Evolutionary conservation across 2,329 filamentous ascomycete species (phyloP).

Genomic region (Fusarium acutatum): DNA sequence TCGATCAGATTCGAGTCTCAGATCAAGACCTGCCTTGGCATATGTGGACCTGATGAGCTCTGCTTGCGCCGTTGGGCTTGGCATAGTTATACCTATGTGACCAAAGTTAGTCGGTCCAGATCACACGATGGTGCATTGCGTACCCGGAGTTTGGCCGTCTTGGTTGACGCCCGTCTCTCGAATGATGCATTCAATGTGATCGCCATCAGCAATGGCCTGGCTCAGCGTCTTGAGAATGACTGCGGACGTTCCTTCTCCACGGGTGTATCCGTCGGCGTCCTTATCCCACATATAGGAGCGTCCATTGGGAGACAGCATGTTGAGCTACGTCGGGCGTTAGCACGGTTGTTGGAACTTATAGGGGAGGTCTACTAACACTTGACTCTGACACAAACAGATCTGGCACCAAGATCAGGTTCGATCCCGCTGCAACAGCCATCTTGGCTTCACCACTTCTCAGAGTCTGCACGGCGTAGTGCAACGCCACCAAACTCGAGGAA

Average conservation of each 20-base stretch:
- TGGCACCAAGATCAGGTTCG: background rate
- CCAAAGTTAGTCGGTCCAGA: background rate
- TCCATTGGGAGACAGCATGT: background rate
- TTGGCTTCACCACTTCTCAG: constrained; percentile 2
- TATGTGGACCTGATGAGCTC: background rate
- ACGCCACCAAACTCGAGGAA: background rate
- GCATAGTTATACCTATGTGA: background rate
- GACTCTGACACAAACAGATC: background rate
- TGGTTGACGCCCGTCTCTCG: background rate
- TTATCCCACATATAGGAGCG: constrained; percentile 7
- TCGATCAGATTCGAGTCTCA: background rate
- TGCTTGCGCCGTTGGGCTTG: background rate
- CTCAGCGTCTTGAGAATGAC: constrained; percentile 9
- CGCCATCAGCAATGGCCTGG: background rate
- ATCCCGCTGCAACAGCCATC: background rate
- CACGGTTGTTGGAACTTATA: rapidly evolving
- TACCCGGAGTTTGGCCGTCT: background rate
- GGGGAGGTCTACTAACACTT: background rate
- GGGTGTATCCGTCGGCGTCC: constrained; percentile 8
- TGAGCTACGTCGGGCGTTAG: background rate
- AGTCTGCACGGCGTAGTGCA: constrained; percentile 1
- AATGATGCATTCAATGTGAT: background rate
- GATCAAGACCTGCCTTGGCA: background rate
- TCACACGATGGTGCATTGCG: background rate
- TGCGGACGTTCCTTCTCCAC: constrained; percentile 6